phyloP scores from a whole-genome alignment of 768 basidiomycete genomes.

The Rubroboletus satanas region DNA sequence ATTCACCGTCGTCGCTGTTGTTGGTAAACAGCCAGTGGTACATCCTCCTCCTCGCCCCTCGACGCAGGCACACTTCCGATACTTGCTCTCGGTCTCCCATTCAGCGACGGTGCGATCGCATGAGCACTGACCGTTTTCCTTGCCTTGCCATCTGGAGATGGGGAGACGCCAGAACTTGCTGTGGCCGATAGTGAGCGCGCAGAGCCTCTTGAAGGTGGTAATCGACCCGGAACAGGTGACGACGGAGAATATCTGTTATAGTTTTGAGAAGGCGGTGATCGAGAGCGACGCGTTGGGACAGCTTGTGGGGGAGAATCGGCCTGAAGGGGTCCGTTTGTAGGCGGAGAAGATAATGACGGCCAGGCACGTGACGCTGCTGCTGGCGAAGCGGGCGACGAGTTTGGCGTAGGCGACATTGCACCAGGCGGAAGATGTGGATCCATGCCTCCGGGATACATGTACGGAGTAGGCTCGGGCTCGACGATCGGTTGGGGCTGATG shows the following conservation, averaged over 20 bases:
- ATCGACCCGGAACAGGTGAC: conserved; percentile 21
- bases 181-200: conserved; percentile 73
- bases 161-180: conserved; percentile 38
- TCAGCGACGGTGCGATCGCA: conserved; percentile 40
- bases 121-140: conserved; percentile 68
- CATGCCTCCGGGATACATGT: conserved; percentile 26
- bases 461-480: conserved; percentile 29
- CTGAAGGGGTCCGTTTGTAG: conserved; percentile 20
- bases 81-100: conserved; percentile 42
- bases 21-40: conserved; percentile 77
- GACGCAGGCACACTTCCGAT: conserved; percentile 30
- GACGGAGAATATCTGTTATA: conserved; percentile 36
- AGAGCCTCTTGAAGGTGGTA: conserved; percentile 38
- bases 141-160: conserved; percentile 45
- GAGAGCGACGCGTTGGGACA: conserved; percentile 40
- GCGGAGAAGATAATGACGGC: conserved; percentile 32
- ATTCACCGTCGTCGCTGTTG: conserved; percentile 58
- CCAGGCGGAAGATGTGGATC: conserved; percentile 52
- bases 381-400: conserved; percentile 22
- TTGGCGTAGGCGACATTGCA: conserved; percentile 44
- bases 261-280: conserved; percentile 51
- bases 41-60: conserved; percentile 66
- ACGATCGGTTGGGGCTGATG: conserved; percentile 28
- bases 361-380: conserved; percentile 21
- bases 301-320: conserved; percentile 26